A percentile compares a stretch with the other conserved stretches of the same genome.
Conservation (phyloP, 2,329 filamentous ascomycete genomes). For the Chrysoporthe austroafricana region DNA sequence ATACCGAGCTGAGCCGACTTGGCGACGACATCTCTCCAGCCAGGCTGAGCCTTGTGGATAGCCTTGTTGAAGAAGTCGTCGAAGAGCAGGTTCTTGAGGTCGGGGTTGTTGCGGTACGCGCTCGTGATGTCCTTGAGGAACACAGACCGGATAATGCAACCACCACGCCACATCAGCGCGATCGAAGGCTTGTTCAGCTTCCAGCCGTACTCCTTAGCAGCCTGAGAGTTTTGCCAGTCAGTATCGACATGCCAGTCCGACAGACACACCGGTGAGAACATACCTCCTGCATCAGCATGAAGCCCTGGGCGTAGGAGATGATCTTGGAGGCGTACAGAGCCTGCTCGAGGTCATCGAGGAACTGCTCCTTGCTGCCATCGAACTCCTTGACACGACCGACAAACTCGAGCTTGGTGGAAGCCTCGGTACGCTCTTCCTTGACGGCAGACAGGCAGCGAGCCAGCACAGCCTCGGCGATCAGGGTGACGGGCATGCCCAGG, state of each 20-base stretch:
- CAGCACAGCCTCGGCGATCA: slow-evolving; percentile 97
- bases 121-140: slow-evolving; percentile 99
- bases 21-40: slow-evolving; percentile 89
- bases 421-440: slow-evolving; percentile 89
- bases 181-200: slow-evolving; percentile 99
- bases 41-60: slow-evolving; percentile 92
- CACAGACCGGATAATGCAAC: slow-evolving; percentile 99
- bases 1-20: slow-evolving; percentile 94
- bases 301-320: slow-evolving; percentile 98
- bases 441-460: slow-evolving; percentile 90
- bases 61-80: slow-evolving; percentile 99
- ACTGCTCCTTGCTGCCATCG: slow-evolving; percentile 86
- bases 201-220: slow-evolving; percentile 94
- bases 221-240: slow-evolving; percentile 55
- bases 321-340: slow-evolving; percentile 99
- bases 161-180: slow-evolving; percentile 99
- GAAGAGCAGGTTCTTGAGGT: slow-evolving; percentile 97
- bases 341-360: slow-evolving; percentile 97
- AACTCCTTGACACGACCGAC: slow-evolving; percentile 79
- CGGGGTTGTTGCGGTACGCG: slow-evolving; percentile 91
- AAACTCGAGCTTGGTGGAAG: slow-evolving; percentile 75
- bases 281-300: slow-evolving; percentile 99
- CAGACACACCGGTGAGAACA: slow-evolving; percentile 37
- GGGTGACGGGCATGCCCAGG: slow-evolving; percentile 95
- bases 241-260: slow-evolving; percentile 9